phyloP scores from a whole-genome alignment of 2,329 filamentous ascomycete genomes.

The Sporothrix brasiliensis region DNA sequence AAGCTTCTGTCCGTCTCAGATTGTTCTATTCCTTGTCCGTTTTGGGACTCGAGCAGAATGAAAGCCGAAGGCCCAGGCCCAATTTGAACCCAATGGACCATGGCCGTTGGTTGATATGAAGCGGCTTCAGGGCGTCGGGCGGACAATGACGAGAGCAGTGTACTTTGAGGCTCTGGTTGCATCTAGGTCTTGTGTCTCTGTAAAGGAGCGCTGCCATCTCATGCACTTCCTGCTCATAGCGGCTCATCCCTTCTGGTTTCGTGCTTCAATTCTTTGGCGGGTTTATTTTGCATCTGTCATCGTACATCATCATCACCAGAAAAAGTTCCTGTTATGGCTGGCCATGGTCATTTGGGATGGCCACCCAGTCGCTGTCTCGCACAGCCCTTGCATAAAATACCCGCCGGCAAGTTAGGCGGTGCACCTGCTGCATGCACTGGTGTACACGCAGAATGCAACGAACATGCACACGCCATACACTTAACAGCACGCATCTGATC shows the following conservation, averaged over 20 bases:
- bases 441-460: neutral
- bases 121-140: neutral
- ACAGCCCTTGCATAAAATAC: slow-evolving; percentile 29
- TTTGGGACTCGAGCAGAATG: neutral
- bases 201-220: neutral
- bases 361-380: neutral
- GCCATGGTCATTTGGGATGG: neutral
- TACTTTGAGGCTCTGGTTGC: neutral
- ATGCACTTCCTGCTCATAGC: neutral
- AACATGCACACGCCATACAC: neutral
- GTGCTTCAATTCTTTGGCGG: neutral
- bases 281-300: no score
- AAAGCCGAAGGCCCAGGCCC: neutral
- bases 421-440: slow-evolving; percentile 3
- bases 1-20: neutral
- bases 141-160: neutral
- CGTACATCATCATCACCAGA: neutral
- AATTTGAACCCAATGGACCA: neutral
- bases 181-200: neutral
- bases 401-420: slow-evolving; percentile 21
- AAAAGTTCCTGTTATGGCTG: neutral
- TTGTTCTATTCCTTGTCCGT: neutral
- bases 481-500: neutral
- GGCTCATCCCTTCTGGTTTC: neutral
- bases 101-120: neutral